A percentile compares a stretch with the other conserved stretches of the same genome.
Evolutionary conservation across 2,329 filamentous ascomycete genomes (phyloP).

Genomic region (Diaporthe nobilis): DNA sequence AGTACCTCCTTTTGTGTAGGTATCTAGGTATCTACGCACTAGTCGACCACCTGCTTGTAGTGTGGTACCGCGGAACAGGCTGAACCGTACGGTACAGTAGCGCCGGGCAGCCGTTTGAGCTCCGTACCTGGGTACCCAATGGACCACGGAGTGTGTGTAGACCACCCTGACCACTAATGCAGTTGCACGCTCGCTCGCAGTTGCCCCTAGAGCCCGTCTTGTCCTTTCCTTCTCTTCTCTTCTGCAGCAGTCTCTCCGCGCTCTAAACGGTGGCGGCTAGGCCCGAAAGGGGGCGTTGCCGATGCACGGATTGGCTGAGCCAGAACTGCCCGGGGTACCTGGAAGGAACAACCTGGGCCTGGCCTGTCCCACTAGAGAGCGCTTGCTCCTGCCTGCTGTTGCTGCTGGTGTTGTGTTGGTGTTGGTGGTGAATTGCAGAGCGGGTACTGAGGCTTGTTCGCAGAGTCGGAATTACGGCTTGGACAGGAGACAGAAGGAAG

Average conservation of each 20-base stretch:
- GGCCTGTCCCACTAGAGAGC: not conserved
- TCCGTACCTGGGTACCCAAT: not conserved
- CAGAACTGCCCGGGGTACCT: not conserved
- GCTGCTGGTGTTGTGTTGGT: not conserved
- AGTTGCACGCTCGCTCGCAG: not conserved
- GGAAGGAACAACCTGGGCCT: slow-evolving; percentile 20
- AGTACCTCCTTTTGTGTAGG: not conserved
- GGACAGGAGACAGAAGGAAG: not conserved
- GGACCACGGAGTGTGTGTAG: not conserved
- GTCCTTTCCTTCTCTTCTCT: not conserved
- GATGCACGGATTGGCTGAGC: slow-evolving; percentile 20
- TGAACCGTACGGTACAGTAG: not conserved
- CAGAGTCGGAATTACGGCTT: no score
- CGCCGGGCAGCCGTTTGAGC: slow-evolving; percentile 3
- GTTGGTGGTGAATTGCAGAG: not conserved
- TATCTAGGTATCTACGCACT: no score
- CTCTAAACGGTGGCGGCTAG: slow-evolving; percentile 6
- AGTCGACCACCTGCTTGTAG: not conserved
- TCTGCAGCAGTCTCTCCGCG: not conserved
- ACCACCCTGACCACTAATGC: not conserved
- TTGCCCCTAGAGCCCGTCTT: not conserved
- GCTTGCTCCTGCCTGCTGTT: not conserved
- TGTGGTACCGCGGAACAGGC: not conserved
- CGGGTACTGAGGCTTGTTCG: not conserved
- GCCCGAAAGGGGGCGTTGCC: not conserved